Evolutionary conservation across 108 stramenopile genomes (phyloP).

Genomic region (Cyclotella atomus): DNA sequence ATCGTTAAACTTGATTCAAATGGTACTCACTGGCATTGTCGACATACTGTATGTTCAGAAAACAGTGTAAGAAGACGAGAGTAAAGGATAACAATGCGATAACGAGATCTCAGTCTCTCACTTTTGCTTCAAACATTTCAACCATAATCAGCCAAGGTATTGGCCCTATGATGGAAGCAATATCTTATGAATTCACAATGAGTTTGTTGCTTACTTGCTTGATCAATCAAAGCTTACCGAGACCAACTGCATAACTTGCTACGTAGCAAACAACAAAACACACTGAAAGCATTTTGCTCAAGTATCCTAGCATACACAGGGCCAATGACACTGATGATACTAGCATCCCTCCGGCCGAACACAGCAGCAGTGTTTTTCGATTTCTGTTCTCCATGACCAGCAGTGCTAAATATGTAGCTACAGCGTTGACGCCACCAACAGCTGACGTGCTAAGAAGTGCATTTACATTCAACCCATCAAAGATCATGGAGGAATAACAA

Average conservation of each 20-base stretch:
- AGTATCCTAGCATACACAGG: conserved; percentile 32
- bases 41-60: conserved; percentile 67
- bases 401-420: conserved; percentile 77
- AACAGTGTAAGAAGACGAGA: neutral
- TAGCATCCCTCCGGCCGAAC: conserved; percentile 54
- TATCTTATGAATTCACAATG: too few relatives aligned
- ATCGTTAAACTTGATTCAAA: neutral
- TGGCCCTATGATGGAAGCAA: conserved; percentile 66
- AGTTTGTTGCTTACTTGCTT: neutral
- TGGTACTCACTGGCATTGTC: conserved; percentile 58
- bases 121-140: conserved; percentile 82
- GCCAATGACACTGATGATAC: conserved; percentile 35
- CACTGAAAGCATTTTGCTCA: conserved; percentile 51
- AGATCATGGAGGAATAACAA: conserved; percentile 79
- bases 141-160: conserved; percentile 94
- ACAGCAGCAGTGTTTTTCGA: conserved; percentile 62
- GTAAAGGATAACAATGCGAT: neutral
- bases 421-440: conserved; percentile 71
- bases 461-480: conserved; percentile 59
- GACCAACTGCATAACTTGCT: conserved; percentile 80
- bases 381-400: conserved; percentile 69
- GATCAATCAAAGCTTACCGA: conserved; percentile 67
- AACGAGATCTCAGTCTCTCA: neutral
- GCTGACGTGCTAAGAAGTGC: conserved; percentile 26
- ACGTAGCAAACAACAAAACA: conserved; percentile 68